Percentiles rank a stretch among this genome's conserved stretches.
Conservation (phyloP, 2,329 filamentous ascomycete genomes). For the Cryphonectria naterciae region DNA sequence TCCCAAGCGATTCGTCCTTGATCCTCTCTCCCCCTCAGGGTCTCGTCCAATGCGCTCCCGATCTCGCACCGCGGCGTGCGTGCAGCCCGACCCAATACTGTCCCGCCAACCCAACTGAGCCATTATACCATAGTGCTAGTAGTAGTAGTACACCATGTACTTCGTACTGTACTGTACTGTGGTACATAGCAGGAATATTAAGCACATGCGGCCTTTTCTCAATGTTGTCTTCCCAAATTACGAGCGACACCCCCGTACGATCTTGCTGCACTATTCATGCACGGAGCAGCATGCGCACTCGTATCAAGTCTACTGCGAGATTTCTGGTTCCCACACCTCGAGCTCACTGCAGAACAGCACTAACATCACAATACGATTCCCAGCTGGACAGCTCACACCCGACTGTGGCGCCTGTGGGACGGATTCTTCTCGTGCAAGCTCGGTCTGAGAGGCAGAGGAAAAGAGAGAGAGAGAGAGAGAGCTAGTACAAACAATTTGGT, state of each 20-base stretch:
- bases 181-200: slow-evolving; percentile 8
- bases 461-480: background rate
- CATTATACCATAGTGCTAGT: background rate
- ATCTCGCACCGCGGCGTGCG: slow-evolving; percentile 21
- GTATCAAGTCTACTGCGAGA: slow-evolving; percentile 24
- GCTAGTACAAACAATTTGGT: background rate
- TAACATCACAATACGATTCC: slow-evolving; percentile 12
- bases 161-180: slow-evolving; percentile 4
- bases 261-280: slow-evolving; percentile 29
- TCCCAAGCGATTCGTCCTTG: slow-evolving; percentile 25
- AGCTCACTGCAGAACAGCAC: background rate
- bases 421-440: background rate
- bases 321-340: slow-evolving; percentile 21
- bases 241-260: slow-evolving; percentile 30
- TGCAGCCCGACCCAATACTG: slow-evolving; percentile 22
- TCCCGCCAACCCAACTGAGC: background rate
- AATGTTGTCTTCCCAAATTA: slow-evolving; percentile 29
- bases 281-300: slow-evolving; percentile 26
- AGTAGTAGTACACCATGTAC: background rate
- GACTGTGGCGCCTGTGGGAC: slow-evolving; percentile 14
- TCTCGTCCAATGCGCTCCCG: slow-evolving; percentile 20
- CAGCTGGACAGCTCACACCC: slow-evolving; percentile 11
- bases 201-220: slow-evolving; percentile 9
- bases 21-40: slow-evolving; percentile 8
- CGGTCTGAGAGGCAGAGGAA: background rate